These are phyloP conservation scores for Naematelia encephala DNA, from an alignment of 768 basidiomycete species.

Conservation along the genomic window DNA sequence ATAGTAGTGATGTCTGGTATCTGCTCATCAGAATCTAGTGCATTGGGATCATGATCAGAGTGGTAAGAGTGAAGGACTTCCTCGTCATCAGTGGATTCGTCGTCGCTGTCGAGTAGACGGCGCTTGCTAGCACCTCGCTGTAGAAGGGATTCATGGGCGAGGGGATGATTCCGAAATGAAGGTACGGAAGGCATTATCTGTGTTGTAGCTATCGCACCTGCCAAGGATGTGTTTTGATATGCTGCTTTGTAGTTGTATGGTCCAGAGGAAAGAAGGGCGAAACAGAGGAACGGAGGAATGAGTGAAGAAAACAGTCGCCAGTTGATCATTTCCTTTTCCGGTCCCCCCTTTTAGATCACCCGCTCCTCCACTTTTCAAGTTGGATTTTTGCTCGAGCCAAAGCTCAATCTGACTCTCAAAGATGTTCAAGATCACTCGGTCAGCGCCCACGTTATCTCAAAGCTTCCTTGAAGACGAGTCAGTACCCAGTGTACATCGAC, in stretches of 20 bases:
- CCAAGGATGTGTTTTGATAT: too few relatives aligned
- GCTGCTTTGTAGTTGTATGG: too few relatives aligned
- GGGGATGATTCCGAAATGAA: too few relatives aligned
- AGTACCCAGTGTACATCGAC: constrained; percentile 18
- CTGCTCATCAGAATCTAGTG: background rate
- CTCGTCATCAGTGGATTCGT: background rate
- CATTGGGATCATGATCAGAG: background rate
- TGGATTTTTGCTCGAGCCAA: background rate
- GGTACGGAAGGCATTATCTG: too few relatives aligned
- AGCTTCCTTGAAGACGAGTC: constrained; percentile 17
- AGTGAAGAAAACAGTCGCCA: too few relatives aligned
- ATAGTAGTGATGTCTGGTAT: too few relatives aligned
- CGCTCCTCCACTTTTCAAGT: background rate
- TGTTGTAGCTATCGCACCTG: too few relatives aligned
- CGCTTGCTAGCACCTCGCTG: background rate
- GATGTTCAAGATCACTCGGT: background rate
- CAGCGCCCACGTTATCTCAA: constrained; percentile 12
- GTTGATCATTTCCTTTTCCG: too few relatives aligned
- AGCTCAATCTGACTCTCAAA: background rate
- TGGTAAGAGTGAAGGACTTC: background rate
- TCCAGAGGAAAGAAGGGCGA: background rate
- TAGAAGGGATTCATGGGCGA: too few relatives aligned
- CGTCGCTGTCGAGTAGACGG: background rate
- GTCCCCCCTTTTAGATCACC: background rate
- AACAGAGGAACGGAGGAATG: background rate